phyloP scores from a whole-genome alignment of 1,139 yeast genomes.

The Debaryomycetaceae sp. region DNA sequence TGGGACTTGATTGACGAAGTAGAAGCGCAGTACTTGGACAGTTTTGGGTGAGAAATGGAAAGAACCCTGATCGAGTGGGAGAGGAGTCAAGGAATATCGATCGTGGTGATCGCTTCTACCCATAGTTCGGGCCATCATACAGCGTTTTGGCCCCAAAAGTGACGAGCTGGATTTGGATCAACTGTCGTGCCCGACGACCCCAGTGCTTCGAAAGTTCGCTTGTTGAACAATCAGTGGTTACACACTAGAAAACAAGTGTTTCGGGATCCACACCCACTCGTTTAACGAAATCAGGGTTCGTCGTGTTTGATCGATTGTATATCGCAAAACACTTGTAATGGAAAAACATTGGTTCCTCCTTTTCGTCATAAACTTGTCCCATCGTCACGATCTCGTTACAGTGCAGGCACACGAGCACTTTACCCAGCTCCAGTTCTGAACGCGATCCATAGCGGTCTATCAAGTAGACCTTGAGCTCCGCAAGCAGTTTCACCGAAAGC shows the following conservation, averaged over 20 bases:
- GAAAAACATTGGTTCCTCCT: constrained; percentile 17
- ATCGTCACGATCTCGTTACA: constrained; percentile 49
- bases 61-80: too few species aligned
- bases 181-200: too few species aligned
- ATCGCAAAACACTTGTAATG: constrained; percentile 42
- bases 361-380: constrained; percentile 32
- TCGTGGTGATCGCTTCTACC: too few species aligned
- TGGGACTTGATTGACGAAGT: constrained; percentile 84
- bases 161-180: too few species aligned
- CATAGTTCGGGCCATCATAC: too few species aligned
- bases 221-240: neutral
- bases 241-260: neutral
- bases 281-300: constrained; percentile 3
- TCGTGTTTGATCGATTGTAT: constrained; percentile 9
- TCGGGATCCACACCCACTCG: constrained; percentile 13
- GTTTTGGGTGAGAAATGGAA: too few species aligned
- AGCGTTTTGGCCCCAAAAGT: too few species aligned
- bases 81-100: too few species aligned
- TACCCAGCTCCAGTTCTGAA: constrained; percentile 23
- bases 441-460: constrained; percentile 30
- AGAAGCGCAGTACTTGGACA: constrained; percentile 53
- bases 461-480: constrained; percentile 38
- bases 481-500: constrained; percentile 29
- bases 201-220: too few species aligned
- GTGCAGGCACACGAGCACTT: constrained; percentile 35